These are phyloP conservation scores for Amanita pseudoporphyria DNA, from an alignment of 768 basidiomycete species.

Conservation along the genomic window DNA sequence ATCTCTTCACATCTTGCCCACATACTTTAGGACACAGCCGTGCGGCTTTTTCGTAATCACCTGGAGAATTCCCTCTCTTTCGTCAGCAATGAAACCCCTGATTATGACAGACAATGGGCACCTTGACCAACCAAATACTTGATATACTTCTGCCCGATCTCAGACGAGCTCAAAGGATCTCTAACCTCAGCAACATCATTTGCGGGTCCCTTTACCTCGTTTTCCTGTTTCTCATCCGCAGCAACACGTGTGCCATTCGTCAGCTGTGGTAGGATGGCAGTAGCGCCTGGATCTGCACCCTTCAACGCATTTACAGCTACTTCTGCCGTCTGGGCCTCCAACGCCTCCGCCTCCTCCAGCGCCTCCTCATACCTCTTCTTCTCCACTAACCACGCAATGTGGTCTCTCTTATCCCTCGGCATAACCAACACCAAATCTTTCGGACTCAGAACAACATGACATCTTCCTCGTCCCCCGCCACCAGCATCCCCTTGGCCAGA, in stretches of 20 bases:
- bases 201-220: background rate
- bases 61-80: background rate
- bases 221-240: background rate
- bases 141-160: conserved; percentile 82
- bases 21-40: conserved; percentile 79
- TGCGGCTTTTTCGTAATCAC: conserved; percentile 41
- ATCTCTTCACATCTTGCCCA: conserved; percentile 65
- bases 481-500: conserved; percentile 12
- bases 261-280: conserved; percentile 13
- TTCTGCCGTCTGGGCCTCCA: conserved; percentile 25
- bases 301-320: background rate
- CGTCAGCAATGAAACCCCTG: background rate
- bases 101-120: conserved; percentile 20
- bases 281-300: conserved; percentile 15
- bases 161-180: conserved; percentile 41
- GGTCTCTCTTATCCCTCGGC: conserved; percentile 81
- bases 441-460: conserved; percentile 82
- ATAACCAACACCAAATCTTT: conserved; percentile 81
- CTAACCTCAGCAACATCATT: conserved; percentile 18
- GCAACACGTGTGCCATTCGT: conserved; percentile 1
- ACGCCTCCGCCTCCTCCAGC: conserved; percentile 64
- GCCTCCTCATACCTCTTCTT: conserved; percentile 84
- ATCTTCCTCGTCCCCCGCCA: conserved; percentile 28
- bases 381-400: conserved; percentile 89
- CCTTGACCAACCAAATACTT: conserved; percentile 79